Evolutionary conservation across 805 yeast genomes (phyloP).

Genomic region (Yarrowia alimentaria): DNA sequence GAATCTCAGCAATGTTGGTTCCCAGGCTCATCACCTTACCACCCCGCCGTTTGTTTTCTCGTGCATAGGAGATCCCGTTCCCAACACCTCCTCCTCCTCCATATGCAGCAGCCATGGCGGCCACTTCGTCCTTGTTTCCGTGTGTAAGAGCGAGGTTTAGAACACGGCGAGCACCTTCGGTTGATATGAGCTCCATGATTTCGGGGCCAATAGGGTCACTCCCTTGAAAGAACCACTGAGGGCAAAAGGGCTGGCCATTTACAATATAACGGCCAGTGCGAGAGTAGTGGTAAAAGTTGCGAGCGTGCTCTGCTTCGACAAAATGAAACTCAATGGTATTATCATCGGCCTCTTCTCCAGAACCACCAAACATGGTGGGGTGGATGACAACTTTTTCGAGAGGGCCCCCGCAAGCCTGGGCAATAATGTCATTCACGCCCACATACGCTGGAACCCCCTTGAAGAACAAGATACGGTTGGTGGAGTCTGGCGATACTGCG

Average conservation of each 20-base stretch:
- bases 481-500: slow-evolving; percentile 19
- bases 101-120: slow-evolving; percentile 12
- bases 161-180: slow-evolving; percentile 15
- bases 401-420: slow-evolving; percentile 26
- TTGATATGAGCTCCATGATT: slow-evolving; percentile 4
- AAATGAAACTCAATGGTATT: slow-evolving; percentile 26
- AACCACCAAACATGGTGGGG: slow-evolving; percentile 24
- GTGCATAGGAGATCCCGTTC: background rate
- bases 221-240: slow-evolving; percentile 25
- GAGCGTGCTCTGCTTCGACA: slow-evolving; percentile 26
- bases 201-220: slow-evolving; percentile 12
- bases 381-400: slow-evolving; percentile 15
- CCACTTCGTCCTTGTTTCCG: slow-evolving; percentile 11
- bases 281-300: slow-evolving; percentile 23
- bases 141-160: slow-evolving; percentile 1
- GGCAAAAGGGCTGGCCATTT: slow-evolving; percentile 23
- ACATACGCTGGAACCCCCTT: slow-evolving; percentile 15
- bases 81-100: background rate
- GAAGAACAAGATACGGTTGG: slow-evolving; percentile 23
- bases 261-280: slow-evolving; percentile 23
- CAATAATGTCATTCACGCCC: slow-evolving; percentile 5
- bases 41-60: slow-evolving; percentile 20
- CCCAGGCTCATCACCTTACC: slow-evolving; percentile 13
- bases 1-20: slow-evolving; percentile 23
- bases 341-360: slow-evolving; percentile 12